Evolutionary conservation across 2,329 filamentous ascomycete species (phyloP), one percentile per base, ranked within the genome.

Genomic region (Penicillium expansum): DNA sequence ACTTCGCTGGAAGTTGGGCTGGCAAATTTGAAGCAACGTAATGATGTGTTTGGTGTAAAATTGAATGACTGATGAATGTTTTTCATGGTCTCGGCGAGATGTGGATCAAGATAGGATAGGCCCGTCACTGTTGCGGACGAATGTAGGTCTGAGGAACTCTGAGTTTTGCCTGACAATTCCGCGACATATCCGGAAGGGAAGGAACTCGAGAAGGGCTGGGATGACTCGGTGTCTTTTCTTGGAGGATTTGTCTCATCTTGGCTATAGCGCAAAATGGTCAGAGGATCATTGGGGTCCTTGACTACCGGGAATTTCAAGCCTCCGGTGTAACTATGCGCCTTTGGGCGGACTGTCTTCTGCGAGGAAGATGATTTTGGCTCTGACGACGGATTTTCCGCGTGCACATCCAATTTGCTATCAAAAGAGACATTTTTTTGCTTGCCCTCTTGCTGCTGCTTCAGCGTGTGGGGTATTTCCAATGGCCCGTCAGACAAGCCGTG

Each of bases 231-330:
- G 4, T 60, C 61, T 47, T 77, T 81, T 53, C 80, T 80, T 38
- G 85, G 83, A 35, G 82, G 82, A 50, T 55, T 52, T 16, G 72
- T 76, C 53, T 80, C 84, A 45, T 80, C 79, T 70, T 93, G 90
- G 66, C 88, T 91, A 30, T 91, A 76, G 43, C 86, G 84, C 44
- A 85, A 64, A 29, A 81, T 77, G 0, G 87, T 89, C 57, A 79
- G 80, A 5, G 84, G 82, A 64, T 90, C 85, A 63, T 86, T 82
- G 1, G 87, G 83, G 63, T 93, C 85, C 73, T 96, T 95, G 22
- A 93, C 89, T 13, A 92, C 83, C 1, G 88, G 83, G 66, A 91
- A 95, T 29, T 80, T 81, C 27, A 91, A 76, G 22, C 78, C 80
- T 60, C 79, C 67, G 62, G 75, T 71, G 62, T 75, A 61, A 56